Base-by-base conservation (phyloP, 208 protist genomes). In the Kentomonas sorsogonicus region DNA sequence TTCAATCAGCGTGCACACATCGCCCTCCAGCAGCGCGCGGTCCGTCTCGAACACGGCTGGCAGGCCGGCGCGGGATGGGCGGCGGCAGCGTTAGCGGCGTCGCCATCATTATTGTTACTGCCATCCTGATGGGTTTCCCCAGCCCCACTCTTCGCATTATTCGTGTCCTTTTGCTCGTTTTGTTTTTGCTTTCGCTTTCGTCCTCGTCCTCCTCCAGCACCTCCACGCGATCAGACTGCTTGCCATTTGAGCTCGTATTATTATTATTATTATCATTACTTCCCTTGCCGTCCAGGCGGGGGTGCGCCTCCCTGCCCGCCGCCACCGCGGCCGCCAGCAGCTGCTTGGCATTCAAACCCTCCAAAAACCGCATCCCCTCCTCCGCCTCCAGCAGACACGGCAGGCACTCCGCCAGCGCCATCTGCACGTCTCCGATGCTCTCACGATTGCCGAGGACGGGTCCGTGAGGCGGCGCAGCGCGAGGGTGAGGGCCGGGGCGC, bases 261-360 rank as follows among this genome's bases (percentile, higher is more conserved):
- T n/a, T n/a, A n/a, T n/a, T n/a, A n/a, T n/a, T n/a, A n/a, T n/a
- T n/a, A n/a, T n/a, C n/a, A n/a, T n/a, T n/a, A n/a, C n/a, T n/a
- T n/a, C n/a, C n/a, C n/a, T n/a, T n/a, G n/a, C n/a, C n/a, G n/a
- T n/a, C n/a, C n/a, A 11, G 33, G 33, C 7, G 7, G 7, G 33
- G 36, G 13, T n/a, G 53, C 36, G 39, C 13, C 11, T 3, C 30
- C 39, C 18, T 4, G 5, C 52, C 65, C 27, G 18, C 53, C 11
- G 39, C 44, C 26, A 89, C 60, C 7, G 82, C 75, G 0, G 41
- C 27, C 38, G 46, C 18, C 11, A 93, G 66, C 34, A 72, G 46
- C 60, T 77, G 74, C 72, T 89, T 88, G 10, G 86, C 83, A 61
- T 93, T 93, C 20, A 93, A 45, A 40, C 70, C 62, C 65, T 93